Percentiles rank a stretch among this genome's conserved stretches.
phyloP scores from a whole-genome alignment of 2,329 filamentous ascomycete species.

The Cephalotrichum gorgonifer region DNA sequence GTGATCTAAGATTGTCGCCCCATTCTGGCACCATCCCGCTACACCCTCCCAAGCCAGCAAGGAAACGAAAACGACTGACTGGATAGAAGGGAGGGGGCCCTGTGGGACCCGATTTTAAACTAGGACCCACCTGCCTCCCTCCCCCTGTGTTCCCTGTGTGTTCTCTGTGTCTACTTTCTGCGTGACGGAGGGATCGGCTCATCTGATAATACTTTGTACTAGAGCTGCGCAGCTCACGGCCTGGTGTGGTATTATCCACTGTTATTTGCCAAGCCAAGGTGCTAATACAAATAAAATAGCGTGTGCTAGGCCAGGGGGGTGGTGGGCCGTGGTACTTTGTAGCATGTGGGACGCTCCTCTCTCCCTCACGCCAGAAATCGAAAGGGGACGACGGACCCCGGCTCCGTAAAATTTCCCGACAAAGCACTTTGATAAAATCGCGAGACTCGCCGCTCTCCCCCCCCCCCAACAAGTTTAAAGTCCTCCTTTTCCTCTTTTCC shows the following conservation, averaged over 20 bases:
- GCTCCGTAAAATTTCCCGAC: neutral
- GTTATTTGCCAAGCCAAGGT: neutral
- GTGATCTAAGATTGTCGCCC: neutral
- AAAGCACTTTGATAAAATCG: neutral
- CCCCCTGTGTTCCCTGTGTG: no score
- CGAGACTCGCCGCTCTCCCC: no score
- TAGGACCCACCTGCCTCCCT: no score
- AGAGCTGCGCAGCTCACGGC: no score
- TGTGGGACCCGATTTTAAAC: no score
- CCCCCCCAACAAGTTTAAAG: neutral
- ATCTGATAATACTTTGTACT: no score
- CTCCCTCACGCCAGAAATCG: neutral
- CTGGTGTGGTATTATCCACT: no score
- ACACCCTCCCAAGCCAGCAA: neutral
- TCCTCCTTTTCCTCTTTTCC: neutral
- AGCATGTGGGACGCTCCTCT: neutral
- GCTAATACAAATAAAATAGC: neutral
- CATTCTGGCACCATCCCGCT: slow-evolving; percentile 6
- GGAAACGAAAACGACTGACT: neutral
- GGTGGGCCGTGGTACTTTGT: neutral
- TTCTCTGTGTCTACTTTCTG: no score
- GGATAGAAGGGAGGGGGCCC: no score
- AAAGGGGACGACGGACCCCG: neutral
- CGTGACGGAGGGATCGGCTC: no score
- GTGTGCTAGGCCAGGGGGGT: neutral